Evolutionary conservation across 257 asterid genomes (phyloP).

Genomic region (Fraxinus americana): DNA sequence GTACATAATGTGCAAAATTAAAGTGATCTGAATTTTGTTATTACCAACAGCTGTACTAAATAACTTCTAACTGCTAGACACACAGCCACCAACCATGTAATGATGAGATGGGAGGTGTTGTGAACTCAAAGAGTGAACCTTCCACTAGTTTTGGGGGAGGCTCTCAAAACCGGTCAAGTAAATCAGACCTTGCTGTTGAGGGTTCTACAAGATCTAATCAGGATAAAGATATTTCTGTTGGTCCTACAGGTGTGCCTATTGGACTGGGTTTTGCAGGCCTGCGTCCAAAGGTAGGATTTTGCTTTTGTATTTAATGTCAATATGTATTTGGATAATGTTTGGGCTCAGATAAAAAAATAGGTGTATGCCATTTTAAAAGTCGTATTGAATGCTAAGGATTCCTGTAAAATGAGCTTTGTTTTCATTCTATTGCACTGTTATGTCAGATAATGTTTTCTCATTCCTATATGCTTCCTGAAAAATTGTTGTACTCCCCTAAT

Average conservation of each 20-base stretch:
- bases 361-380: background rate
- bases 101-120: constrained; percentile 12
- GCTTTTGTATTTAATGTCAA: constrained; percentile 9
- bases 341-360: background rate
- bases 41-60: constrained; percentile 18
- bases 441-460: background rate
- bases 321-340: constrained; percentile 13
- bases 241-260: constrained; percentile 60
- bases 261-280: constrained; percentile 84
- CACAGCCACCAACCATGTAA: constrained; percentile 24
- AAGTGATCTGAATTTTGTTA: constrained; percentile 17
- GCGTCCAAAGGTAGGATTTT: constrained; percentile 69
- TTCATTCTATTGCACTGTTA: background rate
- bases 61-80: constrained; percentile 33
- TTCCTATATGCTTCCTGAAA: constrained; percentile 1
- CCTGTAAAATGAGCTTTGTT: constrained; percentile 1
- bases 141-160: constrained; percentile 36
- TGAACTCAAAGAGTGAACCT: constrained; percentile 30
- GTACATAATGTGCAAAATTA: constrained; percentile 18
- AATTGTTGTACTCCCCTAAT: background rate
- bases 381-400: background rate
- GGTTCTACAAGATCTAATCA: constrained; percentile 41
- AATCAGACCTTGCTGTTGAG: constrained; percentile 35
- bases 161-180: constrained; percentile 25
- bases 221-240: constrained; percentile 35